Conservation (phyloP, 1,139 yeast genomes). For the Pneumocystis canis region DNA sequence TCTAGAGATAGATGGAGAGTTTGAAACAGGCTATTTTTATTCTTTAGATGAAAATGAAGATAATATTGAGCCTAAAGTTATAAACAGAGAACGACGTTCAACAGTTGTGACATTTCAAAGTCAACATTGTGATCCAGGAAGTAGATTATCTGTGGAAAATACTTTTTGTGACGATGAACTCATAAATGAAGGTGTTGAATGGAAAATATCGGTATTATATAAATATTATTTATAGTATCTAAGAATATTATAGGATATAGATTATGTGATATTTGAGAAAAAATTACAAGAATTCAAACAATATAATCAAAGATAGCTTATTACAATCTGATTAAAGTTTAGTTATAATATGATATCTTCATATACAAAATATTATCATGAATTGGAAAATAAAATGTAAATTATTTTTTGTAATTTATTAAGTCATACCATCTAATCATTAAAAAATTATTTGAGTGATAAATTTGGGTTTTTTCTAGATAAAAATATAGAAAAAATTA, state of each 20-base stretch:
- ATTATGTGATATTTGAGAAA: background rate
- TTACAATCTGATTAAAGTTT: background rate
- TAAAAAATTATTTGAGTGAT: no score
- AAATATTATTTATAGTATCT: background rate
- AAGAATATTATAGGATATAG: background rate
- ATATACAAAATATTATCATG: background rate
- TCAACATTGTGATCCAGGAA: background rate
- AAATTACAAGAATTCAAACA: background rate
- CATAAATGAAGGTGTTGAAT: background rate
- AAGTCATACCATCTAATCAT: no score
- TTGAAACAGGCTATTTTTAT: background rate
- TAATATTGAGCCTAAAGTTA: background rate
- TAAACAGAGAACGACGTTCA: background rate
- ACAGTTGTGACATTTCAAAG: background rate
- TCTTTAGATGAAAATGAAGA: background rate
- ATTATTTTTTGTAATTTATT: no score
- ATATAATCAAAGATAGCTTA: background rate
- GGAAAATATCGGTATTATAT: constrained; percentile 1
- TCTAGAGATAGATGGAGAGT: background rate
- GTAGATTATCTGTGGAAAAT: background rate
- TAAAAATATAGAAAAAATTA: background rate
- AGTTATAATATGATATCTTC: background rate
- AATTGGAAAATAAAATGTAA: background rate
- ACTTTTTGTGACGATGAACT: background rate
- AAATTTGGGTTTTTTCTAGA: background rate